Evolutionary conservation across 169 alveolate species (phyloP), one percentile per base, ranked within the genome.

Genomic region (Eimeria zaria): DNA sequence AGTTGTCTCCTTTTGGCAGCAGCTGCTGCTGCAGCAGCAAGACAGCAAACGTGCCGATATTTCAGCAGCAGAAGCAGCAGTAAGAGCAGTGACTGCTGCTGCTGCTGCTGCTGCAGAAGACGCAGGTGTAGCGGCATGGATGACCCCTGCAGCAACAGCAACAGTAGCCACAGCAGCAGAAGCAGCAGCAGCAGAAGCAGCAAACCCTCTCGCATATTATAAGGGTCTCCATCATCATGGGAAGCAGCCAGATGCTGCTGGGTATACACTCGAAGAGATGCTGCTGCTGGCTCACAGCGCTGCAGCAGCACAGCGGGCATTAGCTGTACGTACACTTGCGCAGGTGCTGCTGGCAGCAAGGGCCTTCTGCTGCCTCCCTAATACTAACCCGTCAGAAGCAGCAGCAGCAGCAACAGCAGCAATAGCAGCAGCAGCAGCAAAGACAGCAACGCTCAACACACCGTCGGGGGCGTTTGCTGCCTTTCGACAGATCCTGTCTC

Each of bases 141-240:
- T 81, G 73, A 81, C 90, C 12, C 51, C 90, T 11, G 20, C 90
- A 12, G 90, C 27, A 18, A n/a, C 90, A 1, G 90, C 90, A 51
- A 73, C 90, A 33, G 73, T n/a, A 81, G 48, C 90, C 48, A 81
- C 90, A 81, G 90, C 90, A 81, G 90, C 90, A 81, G 71, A 20
- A 51, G 90, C 90, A 81, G 90, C 90, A 46, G 90, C 90, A 81
- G 90, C 90, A 81, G 90, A 71, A 53, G 90, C 90, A 81, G 71
- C 71, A 51, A 96, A 96, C 69, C 92, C 95, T 14, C 74, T 96
- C 58, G 73, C 67, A 44, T 89, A 41, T 27, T 95, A 93, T 55
- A 93, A 60, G n/a, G 97, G 97, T 16, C 81, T 96, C 9, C 97
- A 96, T 64, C 97, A 96, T 73, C 97, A 96, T 69, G 96, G 97